phyloP scores from a whole-genome alignment of 495 filamentous ascomycete genomes.

The Aspergillus homomorphus region DNA sequence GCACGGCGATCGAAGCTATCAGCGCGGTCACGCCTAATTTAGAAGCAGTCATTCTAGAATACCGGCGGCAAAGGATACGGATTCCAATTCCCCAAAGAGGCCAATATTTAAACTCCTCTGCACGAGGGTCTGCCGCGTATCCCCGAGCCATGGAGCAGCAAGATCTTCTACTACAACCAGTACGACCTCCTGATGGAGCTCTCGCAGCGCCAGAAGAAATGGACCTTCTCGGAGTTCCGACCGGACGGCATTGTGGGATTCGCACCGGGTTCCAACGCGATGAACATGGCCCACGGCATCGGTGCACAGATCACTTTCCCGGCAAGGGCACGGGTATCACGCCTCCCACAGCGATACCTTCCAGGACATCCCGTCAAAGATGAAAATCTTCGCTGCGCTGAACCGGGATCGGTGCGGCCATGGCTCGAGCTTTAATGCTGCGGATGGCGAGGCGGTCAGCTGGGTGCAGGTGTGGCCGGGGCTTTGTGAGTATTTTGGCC shows the following conservation, averaged over 20 bases:
- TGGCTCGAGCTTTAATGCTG: slow-evolving; percentile 33
- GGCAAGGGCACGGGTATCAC: slow-evolving; percentile 21
- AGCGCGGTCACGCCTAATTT: slow-evolving; percentile 26
- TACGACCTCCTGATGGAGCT: slow-evolving; percentile 33
- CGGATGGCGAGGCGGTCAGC: slow-evolving; percentile 25
- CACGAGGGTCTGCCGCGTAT: slow-evolving; percentile 38
- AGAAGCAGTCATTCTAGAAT: slow-evolving; percentile 31
- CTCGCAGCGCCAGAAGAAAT: slow-evolving; percentile 26
- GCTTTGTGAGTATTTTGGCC: slow-evolving; percentile 36
- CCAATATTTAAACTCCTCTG: slow-evolving; percentile 30
- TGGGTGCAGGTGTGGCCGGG: slow-evolving; percentile 37
- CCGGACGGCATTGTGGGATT: slow-evolving; percentile 46
- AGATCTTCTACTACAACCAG: slow-evolving; percentile 47
- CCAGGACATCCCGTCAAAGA: slow-evolving; percentile 36
- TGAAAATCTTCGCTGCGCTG: slow-evolving; percentile 35
- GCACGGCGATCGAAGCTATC: slow-evolving; percentile 20
- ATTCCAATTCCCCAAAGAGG: slow-evolving; percentile 31
- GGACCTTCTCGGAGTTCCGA: slow-evolving; percentile 41
- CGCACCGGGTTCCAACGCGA: slow-evolving; percentile 37
- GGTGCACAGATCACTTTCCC: slow-evolving; percentile 32
- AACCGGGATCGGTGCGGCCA: slow-evolving; percentile 17
- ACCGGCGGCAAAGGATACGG: slow-evolving; percentile 45
- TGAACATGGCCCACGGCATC: slow-evolving; percentile 39
- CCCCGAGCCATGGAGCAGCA: slow-evolving; percentile 31
- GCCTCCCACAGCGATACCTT: slow-evolving; percentile 29